These are phyloP conservation scores for Gossypium raimondii DNA, from an alignment of 345 rosid species.

Conservation along the genomic window DNA sequence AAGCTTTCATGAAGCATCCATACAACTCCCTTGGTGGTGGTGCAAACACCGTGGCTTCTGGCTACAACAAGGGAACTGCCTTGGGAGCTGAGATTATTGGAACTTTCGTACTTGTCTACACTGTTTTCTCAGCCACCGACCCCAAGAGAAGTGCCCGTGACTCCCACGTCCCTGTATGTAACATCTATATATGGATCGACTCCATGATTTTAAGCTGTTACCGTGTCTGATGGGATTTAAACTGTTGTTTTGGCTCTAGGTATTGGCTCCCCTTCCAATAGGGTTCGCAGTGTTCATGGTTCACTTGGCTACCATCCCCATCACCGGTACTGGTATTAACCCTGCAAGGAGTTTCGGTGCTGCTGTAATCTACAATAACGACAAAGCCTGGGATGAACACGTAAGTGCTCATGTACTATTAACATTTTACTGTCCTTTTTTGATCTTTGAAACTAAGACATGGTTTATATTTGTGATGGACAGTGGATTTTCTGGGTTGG, in stretches of 20 bases:
- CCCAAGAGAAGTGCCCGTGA: constrained; percentile 87
- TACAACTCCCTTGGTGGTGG: constrained; percentile 67
- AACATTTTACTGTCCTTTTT: neutral
- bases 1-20: constrained; percentile 63
- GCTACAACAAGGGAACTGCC: constrained; percentile 67
- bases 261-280: constrained; percentile 66
- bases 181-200: neutral
- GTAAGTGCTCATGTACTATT: constrained; percentile 18
- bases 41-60: constrained; percentile 48
- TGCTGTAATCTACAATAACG: constrained; percentile 50
- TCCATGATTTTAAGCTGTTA: neutral
- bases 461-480: neutral
- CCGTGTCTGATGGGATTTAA: neutral
- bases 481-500: constrained; percentile 86
- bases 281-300: constrained; percentile 71
- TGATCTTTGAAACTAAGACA: neutral
- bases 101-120: constrained; percentile 18
- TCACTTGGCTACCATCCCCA: constrained; percentile 67
- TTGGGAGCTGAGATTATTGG: constrained; percentile 79
- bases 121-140: constrained; percentile 58
- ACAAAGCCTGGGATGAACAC: constrained; percentile 57
- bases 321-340: constrained; percentile 67
- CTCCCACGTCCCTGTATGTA: constrained; percentile 67
- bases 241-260: constrained; percentile 18
- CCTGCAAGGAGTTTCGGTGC: constrained; percentile 70